Base-by-base conservation (phyloP, 495 filamentous ascomycete genomes). In the Penicillium cataractarum region DNA sequence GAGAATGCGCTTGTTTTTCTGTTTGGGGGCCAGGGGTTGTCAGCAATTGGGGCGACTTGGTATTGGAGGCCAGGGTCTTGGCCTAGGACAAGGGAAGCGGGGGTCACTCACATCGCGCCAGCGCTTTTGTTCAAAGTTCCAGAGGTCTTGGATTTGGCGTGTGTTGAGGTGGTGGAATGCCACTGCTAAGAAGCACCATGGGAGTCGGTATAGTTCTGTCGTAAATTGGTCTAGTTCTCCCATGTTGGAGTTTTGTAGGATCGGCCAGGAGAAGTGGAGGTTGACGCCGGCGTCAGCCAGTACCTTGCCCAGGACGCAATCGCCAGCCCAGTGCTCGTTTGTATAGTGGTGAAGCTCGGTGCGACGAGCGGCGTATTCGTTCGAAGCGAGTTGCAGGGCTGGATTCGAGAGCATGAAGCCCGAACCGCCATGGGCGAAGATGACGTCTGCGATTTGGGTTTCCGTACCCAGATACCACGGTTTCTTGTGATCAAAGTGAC, bases 351-450 rank as follows among this genome's bases (percentile, higher is more conserved):
- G 85, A 51, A 82, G 81, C 58, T 78, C 74, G 49, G 75, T 76
- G 1, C 69, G 82, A 44, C 86, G 66, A 12, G 74, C 73, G 5
- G 75, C 60, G 66, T 78, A 79, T 35, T 81, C 71, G 51, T 78
- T 66, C 62, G 85, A 78, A 4, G 78, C 77, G 26, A 70, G 66
- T 50, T 77, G 66, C 71, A 84, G 74, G 33, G 86, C 84, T 1
- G 79, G 81, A 48, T 83, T 77, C 9, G 86, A 89, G 53, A 91
- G 64, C 53, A 89, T 64, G 68, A 90, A 89, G 24, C 89, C 89
- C 15, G 85, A 86, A 0, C 88, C 89, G 40, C 88, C 87, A 71
- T 91, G 88, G 0, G 82, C 88, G 65, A 91, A 92, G 48, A 78
- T 66, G 17, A 83, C 80, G 35, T 82, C 74, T 27, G 78, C 76